Evolutionary conservation across 1,139 yeast genomes (phyloP).

Genomic region (Sugiyamaella castrensis): DNA sequence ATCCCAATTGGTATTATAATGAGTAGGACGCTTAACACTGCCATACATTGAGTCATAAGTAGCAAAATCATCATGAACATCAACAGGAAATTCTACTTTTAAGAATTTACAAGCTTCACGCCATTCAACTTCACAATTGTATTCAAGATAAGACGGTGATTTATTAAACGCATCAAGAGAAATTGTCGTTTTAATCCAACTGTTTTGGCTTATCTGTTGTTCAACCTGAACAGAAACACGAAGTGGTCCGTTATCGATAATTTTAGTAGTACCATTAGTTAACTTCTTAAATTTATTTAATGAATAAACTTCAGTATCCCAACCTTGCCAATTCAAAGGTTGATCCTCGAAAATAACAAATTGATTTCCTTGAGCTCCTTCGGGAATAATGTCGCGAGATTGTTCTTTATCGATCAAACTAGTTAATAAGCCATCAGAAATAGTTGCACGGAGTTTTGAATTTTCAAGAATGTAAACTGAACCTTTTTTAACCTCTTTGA

Average conservation of each 20-base stretch:
- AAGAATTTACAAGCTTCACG: constrained; percentile 80
- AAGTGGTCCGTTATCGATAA: constrained; percentile 54
- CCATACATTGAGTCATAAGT: constrained; percentile 95
- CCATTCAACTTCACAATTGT: constrained; percentile 77
- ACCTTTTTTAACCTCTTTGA: constrained; percentile 42
- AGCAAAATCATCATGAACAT: constrained; percentile 70
- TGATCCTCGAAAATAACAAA: constrained; percentile 81
- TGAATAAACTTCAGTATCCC: constrained; percentile 95
- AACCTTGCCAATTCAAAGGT: constrained; percentile 88
- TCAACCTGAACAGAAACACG: constrained; percentile 57
- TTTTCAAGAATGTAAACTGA: constrained; percentile 51
- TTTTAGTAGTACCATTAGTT: constrained; percentile 35
- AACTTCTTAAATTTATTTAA: constrained; percentile 61
- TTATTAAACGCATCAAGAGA: constrained; percentile 57
- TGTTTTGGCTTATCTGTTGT: constrained; percentile 54
- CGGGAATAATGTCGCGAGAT: constrained; percentile 67
- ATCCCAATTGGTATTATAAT: constrained; percentile 93
- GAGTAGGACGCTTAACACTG: constrained; percentile 85
- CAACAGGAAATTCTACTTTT: constrained; percentile 92
- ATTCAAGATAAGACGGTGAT: constrained; percentile 42
- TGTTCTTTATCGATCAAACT: constrained; percentile 59
- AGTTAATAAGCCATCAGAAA: constrained; percentile 59
- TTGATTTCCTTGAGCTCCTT: constrained; percentile 63
- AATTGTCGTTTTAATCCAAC: constrained; percentile 65
- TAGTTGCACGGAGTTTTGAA: constrained; percentile 54